phyloP scores from a whole-genome alignment of 345 rosid genomes.

The Arabis alpina region DNA sequence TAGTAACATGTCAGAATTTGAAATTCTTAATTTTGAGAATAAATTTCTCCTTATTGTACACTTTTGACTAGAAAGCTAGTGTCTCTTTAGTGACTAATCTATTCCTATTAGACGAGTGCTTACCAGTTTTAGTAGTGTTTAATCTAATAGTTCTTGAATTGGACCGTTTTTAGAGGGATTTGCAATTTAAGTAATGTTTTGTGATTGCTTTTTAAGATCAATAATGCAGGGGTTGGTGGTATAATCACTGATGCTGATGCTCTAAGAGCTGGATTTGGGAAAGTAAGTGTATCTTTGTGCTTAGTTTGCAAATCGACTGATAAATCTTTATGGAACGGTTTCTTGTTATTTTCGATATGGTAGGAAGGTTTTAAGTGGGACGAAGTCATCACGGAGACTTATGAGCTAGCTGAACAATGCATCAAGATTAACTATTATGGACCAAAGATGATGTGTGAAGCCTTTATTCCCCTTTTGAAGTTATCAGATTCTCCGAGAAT shows the following conservation, averaged over 20 bases:
- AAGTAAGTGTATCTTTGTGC: slow-evolving; percentile 29
- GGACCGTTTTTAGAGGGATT: neutral
- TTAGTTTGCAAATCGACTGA: neutral
- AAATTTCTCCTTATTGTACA: too few species aligned
- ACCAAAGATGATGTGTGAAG: slow-evolving; percentile 54
- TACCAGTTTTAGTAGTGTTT: neutral
- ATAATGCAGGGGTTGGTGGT: slow-evolving; percentile 59
- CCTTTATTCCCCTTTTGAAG: slow-evolving; percentile 50
- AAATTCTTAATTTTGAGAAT: neutral
- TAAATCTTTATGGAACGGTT: neutral
- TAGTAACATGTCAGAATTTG: neutral
- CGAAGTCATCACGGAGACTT: slow-evolving; percentile 36
- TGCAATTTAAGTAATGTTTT: neutral
- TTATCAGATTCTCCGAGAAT: slow-evolving; percentile 55
- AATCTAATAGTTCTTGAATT: neutral
- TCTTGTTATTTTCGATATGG: slow-evolving; percentile 9
- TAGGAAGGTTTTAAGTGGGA: slow-evolving; percentile 42
- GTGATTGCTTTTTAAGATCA: slow-evolving; percentile 44
- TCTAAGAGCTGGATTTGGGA: slow-evolving; percentile 24
- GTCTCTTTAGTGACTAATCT: neutral
- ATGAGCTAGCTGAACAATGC: slow-evolving; percentile 49
- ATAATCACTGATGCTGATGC: slow-evolving; percentile 30
- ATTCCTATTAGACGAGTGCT: too few species aligned
- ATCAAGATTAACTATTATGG: slow-evolving; percentile 58
- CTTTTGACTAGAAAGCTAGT: neutral